Base-by-base conservation (phyloP, 2,329 filamentous ascomycete species). In the Niveomyces coronatus region DNA sequence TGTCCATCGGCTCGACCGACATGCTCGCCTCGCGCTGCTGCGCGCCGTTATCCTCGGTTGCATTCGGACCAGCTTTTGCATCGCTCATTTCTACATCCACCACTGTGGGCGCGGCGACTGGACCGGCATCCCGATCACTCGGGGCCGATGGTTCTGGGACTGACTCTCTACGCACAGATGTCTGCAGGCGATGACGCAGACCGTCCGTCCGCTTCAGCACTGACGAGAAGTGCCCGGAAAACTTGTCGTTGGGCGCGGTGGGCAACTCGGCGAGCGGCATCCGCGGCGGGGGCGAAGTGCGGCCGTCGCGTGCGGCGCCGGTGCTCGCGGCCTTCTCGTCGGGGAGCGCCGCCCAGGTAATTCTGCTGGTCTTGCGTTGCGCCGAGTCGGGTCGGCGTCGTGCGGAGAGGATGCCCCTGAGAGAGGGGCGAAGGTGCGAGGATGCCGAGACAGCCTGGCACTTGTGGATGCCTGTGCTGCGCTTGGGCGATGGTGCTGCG, bases 401-500 rank as follows among this genome's bases (percentile, higher is more conserved):
- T 56, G 47, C 5, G 62, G 56, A 48, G 10, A 61, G 37, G n/a
- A 62, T 53, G 9, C 50, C 48, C 18, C 59, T 61, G 8, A 56
- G 58, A 39, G 52, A 54, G 2, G 56, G 51, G 5, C 55, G 49
- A 16, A 47, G 51, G 14, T 46, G 46, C 8, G 42, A 43, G 5
- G 48, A 48, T 41, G 41, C 47, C 27, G 43, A 49, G 15, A 46
- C 48, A n/a, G 31, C 37, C 28, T 26, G 35, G 13, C 38, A 45
- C 6, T 27, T 38, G 43, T 41, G 31, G 18, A 43, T 45, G 19
- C 48, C 44, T 11, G 44, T 46, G n/a, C 47, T 46, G n/a, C 47
- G 56, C 28, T 62, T 57, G 1, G 70, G 65, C 0, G 69, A 70
- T 1, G 67, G 64, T 1, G 67, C 67, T 48, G 70, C 64, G 48